Evolutionary conservation across 192 early-diverging fungal genomes (phyloP).

Genomic region (Backusella tarrabulga): DNA sequence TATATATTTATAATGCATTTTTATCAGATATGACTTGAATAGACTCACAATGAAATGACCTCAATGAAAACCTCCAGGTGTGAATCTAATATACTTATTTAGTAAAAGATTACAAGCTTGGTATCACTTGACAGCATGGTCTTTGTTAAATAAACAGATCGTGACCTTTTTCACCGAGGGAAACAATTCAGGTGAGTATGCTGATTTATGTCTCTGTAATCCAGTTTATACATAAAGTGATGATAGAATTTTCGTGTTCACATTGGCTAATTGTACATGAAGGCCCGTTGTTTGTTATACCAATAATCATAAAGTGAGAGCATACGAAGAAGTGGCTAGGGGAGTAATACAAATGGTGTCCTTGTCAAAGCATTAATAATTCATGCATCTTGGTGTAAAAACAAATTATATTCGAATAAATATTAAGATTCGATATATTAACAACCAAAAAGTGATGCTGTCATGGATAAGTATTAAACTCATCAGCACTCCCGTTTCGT

Average conservation of each 20-base stretch:
- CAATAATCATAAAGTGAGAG: background rate
- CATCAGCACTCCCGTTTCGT: background rate
- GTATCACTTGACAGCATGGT: background rate
- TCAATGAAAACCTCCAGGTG: background rate
- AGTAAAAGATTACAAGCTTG: background rate
- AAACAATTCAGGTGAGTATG: background rate
- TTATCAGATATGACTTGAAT: background rate
- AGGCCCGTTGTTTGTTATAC: background rate
- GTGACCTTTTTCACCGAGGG: background rate
- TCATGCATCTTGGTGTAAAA: background rate
- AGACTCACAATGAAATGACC: background rate
- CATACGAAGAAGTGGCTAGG: background rate
- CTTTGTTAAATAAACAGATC: background rate
- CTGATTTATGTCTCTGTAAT: background rate
- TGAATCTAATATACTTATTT: background rate
- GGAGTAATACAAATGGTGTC: background rate
- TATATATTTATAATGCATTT: background rate
- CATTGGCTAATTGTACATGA: background rate
- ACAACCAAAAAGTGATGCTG: background rate
- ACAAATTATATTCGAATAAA: background rate
- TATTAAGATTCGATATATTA: background rate
- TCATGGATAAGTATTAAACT: slow-evolving; percentile 1
- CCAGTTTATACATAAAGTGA: background rate
- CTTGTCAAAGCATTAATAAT: background rate
- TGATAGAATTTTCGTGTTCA: background rate